Percentiles rank a stretch among this genome's conserved stretches.
Conservation (phyloP, 2,329 filamentous ascomycete species). For the Sarocladiaceae sp. region DNA sequence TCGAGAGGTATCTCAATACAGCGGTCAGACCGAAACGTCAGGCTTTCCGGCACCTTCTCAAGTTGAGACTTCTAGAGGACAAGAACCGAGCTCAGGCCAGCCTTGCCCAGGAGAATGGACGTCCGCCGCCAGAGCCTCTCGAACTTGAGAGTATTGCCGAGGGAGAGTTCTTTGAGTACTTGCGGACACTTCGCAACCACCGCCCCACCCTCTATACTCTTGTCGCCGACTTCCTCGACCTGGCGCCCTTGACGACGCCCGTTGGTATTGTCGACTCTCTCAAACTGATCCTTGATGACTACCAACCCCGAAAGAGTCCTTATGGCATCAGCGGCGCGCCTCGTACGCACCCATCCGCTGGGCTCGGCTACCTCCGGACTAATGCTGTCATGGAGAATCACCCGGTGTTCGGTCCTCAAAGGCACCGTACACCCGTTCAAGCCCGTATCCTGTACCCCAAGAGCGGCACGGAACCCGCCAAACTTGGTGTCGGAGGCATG, state of each 20-base stretch:
- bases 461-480: conserved; percentile 25
- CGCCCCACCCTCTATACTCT: conserved; percentile 43
- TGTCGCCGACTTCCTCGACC: conserved; percentile 56
- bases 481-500: conserved; percentile 51
- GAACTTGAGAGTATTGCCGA: conserved; percentile 38
- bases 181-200: conserved; percentile 47
- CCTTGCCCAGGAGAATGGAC: conserved; percentile 32
- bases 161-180: conserved; percentile 42
- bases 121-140: conserved; percentile 21
- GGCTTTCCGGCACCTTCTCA: conserved; percentile 50
- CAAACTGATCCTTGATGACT: conserved; percentile 1
- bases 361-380: conserved; percentile 55
- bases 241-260: conserved; percentile 43
- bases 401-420: conserved; percentile 54
- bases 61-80: conserved; percentile 39
- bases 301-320: conserved; percentile 23
- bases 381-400: conserved; percentile 51
- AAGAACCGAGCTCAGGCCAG: conserved; percentile 18
- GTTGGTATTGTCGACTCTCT: conserved; percentile 20
- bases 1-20: conserved; percentile 48
- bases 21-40: conserved; percentile 45
- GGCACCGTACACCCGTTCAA: conserved; percentile 39
- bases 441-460: conserved; percentile 45
- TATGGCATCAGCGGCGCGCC: conserved; percentile 52
- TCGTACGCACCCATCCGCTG: conserved; percentile 54